Conservation (phyloP, 805 yeast genomes). For the Zygosaccharomyces rouxii region DNA sequence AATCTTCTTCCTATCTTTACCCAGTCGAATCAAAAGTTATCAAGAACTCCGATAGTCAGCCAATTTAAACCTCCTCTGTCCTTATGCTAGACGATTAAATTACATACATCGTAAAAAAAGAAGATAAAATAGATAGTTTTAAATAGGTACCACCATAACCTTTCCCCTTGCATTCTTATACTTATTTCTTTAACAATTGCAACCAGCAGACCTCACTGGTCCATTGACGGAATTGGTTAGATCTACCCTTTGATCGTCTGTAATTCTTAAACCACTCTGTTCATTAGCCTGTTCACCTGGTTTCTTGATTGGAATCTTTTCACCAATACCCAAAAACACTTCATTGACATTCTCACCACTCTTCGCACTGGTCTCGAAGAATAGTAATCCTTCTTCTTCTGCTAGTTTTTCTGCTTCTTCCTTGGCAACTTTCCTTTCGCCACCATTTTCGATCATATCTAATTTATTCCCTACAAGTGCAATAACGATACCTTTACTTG, state of each 20-base stretch:
- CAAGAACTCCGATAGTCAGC: not conserved
- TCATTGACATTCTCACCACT: constrained; percentile 84
- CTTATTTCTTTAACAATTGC: constrained; percentile 30
- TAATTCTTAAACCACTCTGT: constrained; percentile 19
- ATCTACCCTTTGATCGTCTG: constrained; percentile 34
- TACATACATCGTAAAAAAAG: constrained; percentile 1
- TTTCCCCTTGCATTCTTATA: not conserved
- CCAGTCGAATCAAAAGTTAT: not conserved
- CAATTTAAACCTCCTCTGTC: not conserved
- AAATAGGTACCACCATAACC: not conserved
- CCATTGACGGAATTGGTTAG: constrained; percentile 32
- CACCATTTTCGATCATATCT: constrained; percentile 58
- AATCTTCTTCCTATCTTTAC: not conserved
- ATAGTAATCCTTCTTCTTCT: constrained; percentile 82
- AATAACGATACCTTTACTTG: constrained; percentile 83
- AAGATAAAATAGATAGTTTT: not conserved
- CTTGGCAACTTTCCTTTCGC: constrained; percentile 66
- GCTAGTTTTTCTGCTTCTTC: constrained; percentile 88
- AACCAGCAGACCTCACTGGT: constrained; percentile 29
- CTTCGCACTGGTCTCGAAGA: constrained; percentile 94
- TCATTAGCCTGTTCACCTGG: constrained; percentile 24
- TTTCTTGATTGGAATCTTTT: constrained; percentile 60
- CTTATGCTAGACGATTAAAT: constrained; percentile 7
- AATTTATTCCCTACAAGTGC: constrained; percentile 92
- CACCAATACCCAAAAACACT: constrained; percentile 85